Percentiles rank a stretch among this genome's conserved stretches.
These are phyloP conservation scores for Exophiala dermatitidis DNA, from an alignment of 2,329 filamentous ascomycete species.

Conservation along the genomic window DNA sequence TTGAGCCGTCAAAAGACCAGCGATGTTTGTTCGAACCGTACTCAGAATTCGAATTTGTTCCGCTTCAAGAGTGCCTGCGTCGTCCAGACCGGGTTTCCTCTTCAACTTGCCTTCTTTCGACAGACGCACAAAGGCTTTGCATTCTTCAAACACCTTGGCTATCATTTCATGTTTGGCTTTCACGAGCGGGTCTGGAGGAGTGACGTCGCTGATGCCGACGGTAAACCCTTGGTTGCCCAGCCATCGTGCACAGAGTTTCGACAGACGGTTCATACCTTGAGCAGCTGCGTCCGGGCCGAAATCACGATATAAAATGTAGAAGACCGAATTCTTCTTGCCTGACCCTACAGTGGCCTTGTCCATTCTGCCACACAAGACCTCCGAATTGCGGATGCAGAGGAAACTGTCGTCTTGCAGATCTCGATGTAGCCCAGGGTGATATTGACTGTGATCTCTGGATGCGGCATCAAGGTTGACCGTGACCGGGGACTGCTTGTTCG, in stretches of 20 bases:
- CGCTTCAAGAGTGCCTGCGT: conserved; percentile 54
- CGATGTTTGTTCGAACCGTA: conserved; percentile 83
- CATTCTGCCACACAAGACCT: conserved; percentile 96
- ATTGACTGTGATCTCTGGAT: conserved; percentile 64
- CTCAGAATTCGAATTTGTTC: conserved; percentile 91
- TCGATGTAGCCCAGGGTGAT: conserved; percentile 64
- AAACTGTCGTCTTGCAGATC: conserved; percentile 64
- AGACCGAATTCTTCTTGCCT: conserved; percentile 95
- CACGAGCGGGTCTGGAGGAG: conserved; percentile 65
- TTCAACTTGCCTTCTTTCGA: conserved; percentile 67
- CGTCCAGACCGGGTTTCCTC: conserved; percentile 80
- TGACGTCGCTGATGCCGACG: conserved; percentile 92
- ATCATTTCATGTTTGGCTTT: conserved; percentile 70
- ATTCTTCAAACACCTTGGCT: conserved; percentile 65
- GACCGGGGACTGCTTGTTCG: conserved; percentile 75
- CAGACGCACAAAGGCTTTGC: conserved; percentile 57
- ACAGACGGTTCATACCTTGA: conserved; percentile 85
- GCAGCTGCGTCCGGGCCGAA: conserved; percentile 86
- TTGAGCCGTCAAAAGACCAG: conserved; percentile 81
- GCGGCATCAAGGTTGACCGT: conserved; percentile 89
- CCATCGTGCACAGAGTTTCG: conserved; percentile 81
- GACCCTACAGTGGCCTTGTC: conserved; percentile 96
- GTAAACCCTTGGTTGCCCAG: conserved; percentile 90
- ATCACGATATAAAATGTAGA: conserved; percentile 93
- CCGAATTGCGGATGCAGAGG: conserved; percentile 89